phyloP scores from a whole-genome alignment of 129 eudicot species.

The Artemisia annua region DNA sequence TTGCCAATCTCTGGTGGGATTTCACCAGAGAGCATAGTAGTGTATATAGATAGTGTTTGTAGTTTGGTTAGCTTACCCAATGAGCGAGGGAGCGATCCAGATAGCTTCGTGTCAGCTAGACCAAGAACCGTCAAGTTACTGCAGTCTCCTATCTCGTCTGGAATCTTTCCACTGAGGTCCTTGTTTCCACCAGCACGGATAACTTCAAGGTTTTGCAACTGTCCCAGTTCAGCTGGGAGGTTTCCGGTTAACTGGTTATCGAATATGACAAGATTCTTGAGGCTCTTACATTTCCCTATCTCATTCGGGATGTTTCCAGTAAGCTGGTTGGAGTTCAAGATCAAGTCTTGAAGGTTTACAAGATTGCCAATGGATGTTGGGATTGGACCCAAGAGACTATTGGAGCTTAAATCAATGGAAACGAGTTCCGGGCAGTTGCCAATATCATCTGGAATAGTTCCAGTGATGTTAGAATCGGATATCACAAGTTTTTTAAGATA shows the following conservation, averaged over 20 bases:
- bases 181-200: conserved; percentile 59
- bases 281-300: conserved; percentile 40
- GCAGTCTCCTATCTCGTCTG: conserved; percentile 54
- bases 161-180: conserved; percentile 56
- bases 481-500: conserved; percentile 36
- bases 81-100: conserved; percentile 44
- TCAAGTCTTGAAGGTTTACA: conserved; percentile 33
- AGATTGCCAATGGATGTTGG: conserved; percentile 47
- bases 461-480: conserved; percentile 50
- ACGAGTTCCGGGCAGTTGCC: conserved; percentile 37
- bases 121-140: conserved; percentile 39
- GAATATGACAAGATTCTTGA: conserved; percentile 46
- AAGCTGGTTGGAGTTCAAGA: conserved; percentile 47
- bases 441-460: conserved; percentile 42
- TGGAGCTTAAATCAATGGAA: conserved; percentile 51
- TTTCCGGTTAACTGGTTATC: conserved; percentile 49
- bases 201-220: conserved; percentile 34
- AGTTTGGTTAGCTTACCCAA: conserved; percentile 48
- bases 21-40: conserved; percentile 50
- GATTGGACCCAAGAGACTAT: conserved; percentile 46
- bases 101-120: conserved; percentile 53
- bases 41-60: conserved; percentile 51
- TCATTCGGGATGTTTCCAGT: conserved; percentile 44
- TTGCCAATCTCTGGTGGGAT: conserved; percentile 53
- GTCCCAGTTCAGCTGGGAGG: conserved; percentile 39